A percentile compares a stretch with the other conserved stretches of the same genome.
Evolutionary conservation across 1,284 basidiomycete species (phyloP).

Genomic region (Austropuccinia psidii): DNA sequence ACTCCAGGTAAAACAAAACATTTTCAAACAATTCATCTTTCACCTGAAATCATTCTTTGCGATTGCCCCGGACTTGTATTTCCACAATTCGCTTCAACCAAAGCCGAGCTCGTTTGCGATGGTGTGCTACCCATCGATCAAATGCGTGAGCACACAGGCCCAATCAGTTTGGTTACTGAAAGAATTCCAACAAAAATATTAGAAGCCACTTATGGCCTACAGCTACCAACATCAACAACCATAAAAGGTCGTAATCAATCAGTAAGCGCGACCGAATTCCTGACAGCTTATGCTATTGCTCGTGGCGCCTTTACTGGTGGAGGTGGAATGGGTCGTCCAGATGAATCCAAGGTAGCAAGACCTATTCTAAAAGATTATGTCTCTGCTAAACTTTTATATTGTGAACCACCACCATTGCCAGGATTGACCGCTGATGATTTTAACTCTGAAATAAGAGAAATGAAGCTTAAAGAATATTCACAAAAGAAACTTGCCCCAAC

Average conservation of each 20-base stretch:
- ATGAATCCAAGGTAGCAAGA: constrained; percentile 87
- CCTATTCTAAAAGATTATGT: constrained; percentile 97
- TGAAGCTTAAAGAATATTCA: constrained; percentile 53
- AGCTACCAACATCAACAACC: constrained; percentile 59
- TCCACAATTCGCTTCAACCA: constrained; percentile 93
- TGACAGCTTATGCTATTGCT: constrained; percentile 85
- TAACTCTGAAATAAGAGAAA: constrained; percentile 65
- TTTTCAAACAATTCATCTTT: constrained; percentile 94
- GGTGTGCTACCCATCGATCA: constrained; percentile 98
- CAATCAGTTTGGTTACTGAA: constrained; percentile 68
- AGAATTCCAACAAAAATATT: constrained; percentile 77
- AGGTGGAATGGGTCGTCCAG: constrained; percentile 91
- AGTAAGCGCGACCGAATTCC: constrained; percentile 71
- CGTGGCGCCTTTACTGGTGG: constrained; percentile 70
- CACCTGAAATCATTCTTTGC: constrained; percentile 78
- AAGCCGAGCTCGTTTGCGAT: constrained; percentile 90
- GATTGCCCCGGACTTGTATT: constrained; percentile 99
- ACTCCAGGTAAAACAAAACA: constrained; percentile 99
- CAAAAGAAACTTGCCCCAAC: constrained; percentile 75
- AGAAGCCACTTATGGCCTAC: constrained; percentile 80
- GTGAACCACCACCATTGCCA: constrained; percentile 71
- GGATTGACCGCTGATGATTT: constrained; percentile 60
- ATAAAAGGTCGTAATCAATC: constrained; percentile 80
- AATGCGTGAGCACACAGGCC: constrained; percentile 87
- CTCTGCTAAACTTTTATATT: constrained; percentile 83